Base-by-base conservation (phyloP, 768 basidiomycete species). In the Boletus sp. region DNA sequence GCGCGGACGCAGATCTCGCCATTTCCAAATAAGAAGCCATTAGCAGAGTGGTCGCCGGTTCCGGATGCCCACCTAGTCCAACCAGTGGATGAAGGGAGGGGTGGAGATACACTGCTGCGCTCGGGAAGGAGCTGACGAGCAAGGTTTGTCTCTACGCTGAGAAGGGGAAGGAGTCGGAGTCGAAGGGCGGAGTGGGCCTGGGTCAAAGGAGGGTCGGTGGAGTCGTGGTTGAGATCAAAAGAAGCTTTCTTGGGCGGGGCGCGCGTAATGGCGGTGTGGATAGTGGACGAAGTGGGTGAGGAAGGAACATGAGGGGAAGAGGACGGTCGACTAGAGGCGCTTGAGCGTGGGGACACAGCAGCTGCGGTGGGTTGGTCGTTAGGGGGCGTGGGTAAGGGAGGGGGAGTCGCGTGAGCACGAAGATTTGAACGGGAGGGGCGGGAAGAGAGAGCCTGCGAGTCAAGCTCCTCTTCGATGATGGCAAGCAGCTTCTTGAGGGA, bases 401-500 rank as follows among this genome's bases (percentile, higher is more conserved):
- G 59, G 52, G 76, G 7, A 74, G 75, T 73, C 7, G 75, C 63
- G 37, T 62, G 68, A 17, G 65, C 70, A 17, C 62, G 62, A 41
- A 29, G 52, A 56, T 24, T 60, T 44, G 28, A 46, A 62, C 33
- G 50, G 24, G 54, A 54, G 2, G 49, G 4, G 15, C 15, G 39
- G 15, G 56, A 32, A 1, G 47, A 37, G 10, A 48, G 20, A 2
- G 59, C 32, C 12, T 63, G 65, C 5, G 60, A 49, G 57, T 84
- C 83, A 33, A 71, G 67, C 45, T 77, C 77, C 28, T 77, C 73
- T 40, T 79, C 74, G 29, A 87, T 73, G 30, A 80, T 76, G 15
- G 84, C 78, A 0, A 87, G 73, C 8, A 88, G 78, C 1, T 73
- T 74, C 66, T 83, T 85, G 57, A 89, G 71, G 17, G 84, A 84